Base-by-base conservation (phyloP, 1,284 basidiomycete species). In the Rhodotorula sp. region DNA sequence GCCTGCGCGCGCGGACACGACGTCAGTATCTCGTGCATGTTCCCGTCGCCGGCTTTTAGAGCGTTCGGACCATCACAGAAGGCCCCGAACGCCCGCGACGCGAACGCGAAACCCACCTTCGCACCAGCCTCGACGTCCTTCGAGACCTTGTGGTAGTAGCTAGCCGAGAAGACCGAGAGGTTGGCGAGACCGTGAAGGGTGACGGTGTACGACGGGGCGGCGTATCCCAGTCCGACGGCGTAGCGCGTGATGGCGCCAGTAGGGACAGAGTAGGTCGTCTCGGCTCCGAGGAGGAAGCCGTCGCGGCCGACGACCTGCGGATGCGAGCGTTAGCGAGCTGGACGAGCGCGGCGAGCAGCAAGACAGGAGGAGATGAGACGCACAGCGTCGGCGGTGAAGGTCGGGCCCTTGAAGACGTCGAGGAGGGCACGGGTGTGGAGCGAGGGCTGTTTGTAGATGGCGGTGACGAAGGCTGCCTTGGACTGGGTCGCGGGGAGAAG, bases 101-200 rank as follows among this genome's bases (percentile, higher is more conserved):
- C 20, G 53, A 8, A 36, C 8, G 29, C 22, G 52, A 29, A 32
- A 47, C 61, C 59, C 51, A 71, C 93, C 86, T 94, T 94, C 78
- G 94, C 95, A 81, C 94, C 94, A 74, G 94, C 96, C 85, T 99
- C 95, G 72, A 97, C 93, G 80, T 98, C 94, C 77, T 83, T 81
- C 82, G 86, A 91, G 80, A 99, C 94, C 78, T 91, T 91, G 88
- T 99, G 96, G 86, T 98, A 99, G 88, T 98, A 99, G 82, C 90
- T 92, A 77, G 95, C 96, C 72, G 90, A 86, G 86, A 94, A 98
- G 79, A 89, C 89, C 79, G 89, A 90, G 81, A 97, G 83, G 87
- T 97, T 98, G 85, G 92, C 90, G 79, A 98, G 88, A 75, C 90
- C 93, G 84, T 98, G 94, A 72, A 98, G 79, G 78, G 95, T 94